phyloP scores from a whole-genome alignment of 768 basidiomycete genomes.

The Amanita inopinata region DNA sequence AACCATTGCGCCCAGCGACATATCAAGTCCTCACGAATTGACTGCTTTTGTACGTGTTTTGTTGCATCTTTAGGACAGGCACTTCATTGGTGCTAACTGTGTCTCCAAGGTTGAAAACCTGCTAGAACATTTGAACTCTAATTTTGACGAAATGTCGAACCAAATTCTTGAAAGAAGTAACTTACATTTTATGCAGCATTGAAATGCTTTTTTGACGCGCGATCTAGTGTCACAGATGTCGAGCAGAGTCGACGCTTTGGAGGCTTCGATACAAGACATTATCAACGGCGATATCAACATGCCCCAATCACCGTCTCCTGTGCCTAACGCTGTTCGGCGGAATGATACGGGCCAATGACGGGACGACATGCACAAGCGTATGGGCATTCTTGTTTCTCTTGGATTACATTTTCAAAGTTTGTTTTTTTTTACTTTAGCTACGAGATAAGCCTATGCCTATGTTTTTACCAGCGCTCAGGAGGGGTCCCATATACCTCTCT shows the following conservation, averaged over 20 bases:
- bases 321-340: conserved; percentile 25
- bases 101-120: conserved; percentile 73
- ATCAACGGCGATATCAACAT: conserved; percentile 67
- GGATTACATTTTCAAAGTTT: too few relatives aligned
- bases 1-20: conserved; percentile 43
- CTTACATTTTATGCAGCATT: conserved; percentile 19
- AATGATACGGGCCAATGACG: conserved; percentile 24
- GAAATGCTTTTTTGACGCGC: conserved; percentile 8
- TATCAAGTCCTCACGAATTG: conserved; percentile 88
- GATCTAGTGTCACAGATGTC: conserved; percentile 87
- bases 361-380: neutral
- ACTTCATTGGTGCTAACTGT: conserved; percentile 7
- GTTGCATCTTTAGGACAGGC: conserved; percentile 2
- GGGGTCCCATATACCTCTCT: too few relatives aligned
- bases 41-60: conserved; percentile 76
- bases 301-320: conserved; percentile 53
- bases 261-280: conserved; percentile 86
- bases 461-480: too few relatives aligned
- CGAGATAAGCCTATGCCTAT: too few relatives aligned
- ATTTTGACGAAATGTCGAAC: conserved; percentile 89
- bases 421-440: too few relatives aligned
- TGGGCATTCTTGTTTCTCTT: too few relatives aligned
- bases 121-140: conserved; percentile 78
- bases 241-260: conserved; percentile 78
- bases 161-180: conserved; percentile 80